Evolutionary conservation across 169 alveolate species (phyloP), one percentile per base, ranked within the genome.

Genomic region (Cryptosporidium viatorum): DNA sequence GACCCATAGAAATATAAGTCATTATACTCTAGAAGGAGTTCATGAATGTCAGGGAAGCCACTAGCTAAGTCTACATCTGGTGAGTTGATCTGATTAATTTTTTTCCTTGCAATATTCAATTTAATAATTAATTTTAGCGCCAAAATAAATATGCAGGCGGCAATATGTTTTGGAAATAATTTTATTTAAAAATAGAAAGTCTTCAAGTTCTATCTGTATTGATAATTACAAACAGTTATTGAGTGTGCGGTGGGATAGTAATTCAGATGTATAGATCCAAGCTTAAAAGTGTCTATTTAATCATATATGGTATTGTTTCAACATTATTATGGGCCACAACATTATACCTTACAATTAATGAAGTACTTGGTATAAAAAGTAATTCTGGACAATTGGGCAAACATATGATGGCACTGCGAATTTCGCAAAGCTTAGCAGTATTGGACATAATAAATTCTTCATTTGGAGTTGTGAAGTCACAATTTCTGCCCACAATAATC

Each of bases 1-100:
- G 84, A 85, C 51, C 92, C 92, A 68, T 93, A 91, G 92, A 96
- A 96, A 92, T 95, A 96, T 39, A 91, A 74, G 26, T 91, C 93
- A 87, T 96, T 95, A 80, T 92, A 96, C 26, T 93, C 92, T 37
- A 85, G 65, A 84, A 96, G 95, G 45, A 93, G 71, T 41, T 93
- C 96, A 87, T 94, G 93, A 31, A 96, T 87, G 85, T 96, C 95
- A 69, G 95, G 93, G 43, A 94, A 75, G 10, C 80, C 89, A 26
- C 51, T 45, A 26, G 14, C 26, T 10, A 43, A 35, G 18, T 75
- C 89, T 43, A 62, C 80, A 23, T 45, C 14, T 18, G 8, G 41
- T 12, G 67, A 52, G 55, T 14, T 41, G n/a, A 12, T 50, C 16
- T 33, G 39, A 31, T 33, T 80, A 1, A 3, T 23, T 29, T 43